phyloP scores from a whole-genome alignment of 2,329 filamentous ascomycete genomes.

The Alternaria postmessia region DNA sequence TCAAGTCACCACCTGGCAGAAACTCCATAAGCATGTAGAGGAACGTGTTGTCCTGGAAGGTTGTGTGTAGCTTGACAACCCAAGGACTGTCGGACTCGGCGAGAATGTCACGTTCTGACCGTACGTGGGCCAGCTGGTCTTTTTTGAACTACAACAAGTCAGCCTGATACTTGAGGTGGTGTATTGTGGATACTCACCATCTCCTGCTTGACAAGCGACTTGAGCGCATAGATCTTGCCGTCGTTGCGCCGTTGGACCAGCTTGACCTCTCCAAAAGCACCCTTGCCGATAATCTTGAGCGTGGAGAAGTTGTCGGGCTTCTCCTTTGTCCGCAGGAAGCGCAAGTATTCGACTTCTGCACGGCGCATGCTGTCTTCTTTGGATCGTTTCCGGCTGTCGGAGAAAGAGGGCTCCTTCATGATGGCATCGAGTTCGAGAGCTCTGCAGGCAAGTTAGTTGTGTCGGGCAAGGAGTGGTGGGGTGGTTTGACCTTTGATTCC shows the following conservation, averaged over 20 bases:
- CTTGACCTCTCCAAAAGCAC: constrained; percentile 97
- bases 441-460: constrained; percentile 59
- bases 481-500: constrained; percentile 81
- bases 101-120: constrained; percentile 95
- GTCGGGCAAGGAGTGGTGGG: background rate
- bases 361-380: constrained; percentile 85
- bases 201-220: constrained; percentile 97
- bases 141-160: constrained; percentile 76
- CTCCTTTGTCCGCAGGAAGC: constrained; percentile 92
- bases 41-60: constrained; percentile 96
- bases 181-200: constrained; percentile 64
- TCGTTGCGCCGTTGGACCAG: constrained; percentile 96
- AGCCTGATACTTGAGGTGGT: constrained; percentile 4
- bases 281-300: constrained; percentile 98
- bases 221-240: constrained; percentile 97
- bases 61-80: constrained; percentile 98
- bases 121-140: constrained; percentile 96
- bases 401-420: constrained; percentile 77
- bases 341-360: constrained; percentile 90
- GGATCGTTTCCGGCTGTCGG: constrained; percentile 79
- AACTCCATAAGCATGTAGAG: constrained; percentile 99
- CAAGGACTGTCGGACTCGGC: constrained; percentile 99
- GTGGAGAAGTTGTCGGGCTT: constrained; percentile 94
- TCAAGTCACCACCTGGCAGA: constrained; percentile 94
- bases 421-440: constrained; percentile 92